These are phyloP conservation scores for Bolboschoenus planiculmis DNA, from an alignment of 176 grass and related monocot genomes.

Conservation along the genomic window DNA sequence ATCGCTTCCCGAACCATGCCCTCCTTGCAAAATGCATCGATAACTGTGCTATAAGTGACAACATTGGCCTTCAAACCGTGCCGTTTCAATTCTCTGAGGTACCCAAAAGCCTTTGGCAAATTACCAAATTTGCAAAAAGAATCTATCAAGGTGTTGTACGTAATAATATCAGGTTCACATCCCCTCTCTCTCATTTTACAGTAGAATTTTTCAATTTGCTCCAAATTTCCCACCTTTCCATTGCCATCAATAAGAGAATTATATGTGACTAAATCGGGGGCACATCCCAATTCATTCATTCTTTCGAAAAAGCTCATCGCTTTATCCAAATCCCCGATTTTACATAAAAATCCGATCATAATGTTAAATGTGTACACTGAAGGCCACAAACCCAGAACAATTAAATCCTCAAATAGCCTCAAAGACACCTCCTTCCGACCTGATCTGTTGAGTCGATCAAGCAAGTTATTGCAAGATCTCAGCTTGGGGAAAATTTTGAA, in stretches of 20 bases:
- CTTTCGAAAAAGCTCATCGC: conserved; percentile 39
- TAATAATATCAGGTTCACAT: conserved; percentile 63
- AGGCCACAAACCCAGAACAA: conserved; percentile 32
- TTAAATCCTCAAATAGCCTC: conserved; percentile 53
- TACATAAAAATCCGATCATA: conserved; percentile 86
- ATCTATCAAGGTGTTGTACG: conserved; percentile 80
- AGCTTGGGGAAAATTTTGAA: conserved; percentile 57
- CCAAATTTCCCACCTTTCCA: conserved; percentile 67
- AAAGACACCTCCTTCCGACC: conserved; percentile 24
- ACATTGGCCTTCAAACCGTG: conserved; percentile 50
- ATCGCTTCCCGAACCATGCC: conserved; percentile 72
- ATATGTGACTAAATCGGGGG: conserved; percentile 63
- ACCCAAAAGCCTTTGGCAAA: conserved; percentile 56
- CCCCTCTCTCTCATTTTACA: conserved; percentile 49
- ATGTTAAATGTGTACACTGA: conserved; percentile 94
- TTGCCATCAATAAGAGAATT: conserved; percentile 91
- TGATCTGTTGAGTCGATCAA: conserved; percentile 45
- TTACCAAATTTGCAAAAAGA: conserved; percentile 76
- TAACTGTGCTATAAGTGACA: conserved; percentile 77
- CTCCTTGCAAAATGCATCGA: conserved; percentile 90
- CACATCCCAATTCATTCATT: conserved; percentile 74
- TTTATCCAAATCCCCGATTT: conserved; percentile 52
- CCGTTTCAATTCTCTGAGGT: conserved; percentile 74
- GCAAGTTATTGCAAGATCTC: conserved; percentile 87
- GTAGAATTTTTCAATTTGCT: conserved; percentile 51